Conservation (phyloP, 306 rosid species). For the Casuarina glauca region DNA sequence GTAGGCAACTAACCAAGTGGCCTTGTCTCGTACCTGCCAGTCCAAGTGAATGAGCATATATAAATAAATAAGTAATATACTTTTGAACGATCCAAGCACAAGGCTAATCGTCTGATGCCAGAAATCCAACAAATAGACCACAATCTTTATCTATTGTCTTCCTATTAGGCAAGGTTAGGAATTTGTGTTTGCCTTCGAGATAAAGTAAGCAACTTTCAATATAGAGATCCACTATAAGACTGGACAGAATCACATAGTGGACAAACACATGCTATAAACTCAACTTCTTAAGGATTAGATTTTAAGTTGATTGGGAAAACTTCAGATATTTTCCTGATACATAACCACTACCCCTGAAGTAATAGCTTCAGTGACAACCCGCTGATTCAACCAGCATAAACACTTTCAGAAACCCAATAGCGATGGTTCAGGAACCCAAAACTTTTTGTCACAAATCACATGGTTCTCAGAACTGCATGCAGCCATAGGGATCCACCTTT, state of each 20-base stretch:
- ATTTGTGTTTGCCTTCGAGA: not conserved
- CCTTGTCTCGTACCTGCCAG: slow-evolving; percentile 80
- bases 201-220: not conserved
- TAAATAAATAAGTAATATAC: not conserved
- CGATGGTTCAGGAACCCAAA: not conserved
- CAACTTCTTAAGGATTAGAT: not conserved
- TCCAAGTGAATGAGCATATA: slow-evolving; percentile 15
- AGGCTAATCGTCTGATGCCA: not conserved
- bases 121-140: not conserved
- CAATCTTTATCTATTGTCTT: not conserved
- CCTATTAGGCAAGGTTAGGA: not conserved
- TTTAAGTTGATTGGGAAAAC: not conserved
- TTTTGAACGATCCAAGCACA: not conserved
- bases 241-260: not conserved
- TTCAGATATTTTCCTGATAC: not conserved
- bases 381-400: not conserved
- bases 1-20: slow-evolving; percentile 64
- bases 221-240: not conserved
- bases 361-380: not conserved
- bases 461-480: not conserved
- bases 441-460: not conserved
- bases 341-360: not conserved
- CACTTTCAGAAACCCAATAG: not conserved
- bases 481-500: not conserved
- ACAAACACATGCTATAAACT: not conserved